Evolutionary conservation across 345 rosid species (phyloP), one percentile per base, ranked within the genome.

Genomic region (Eucalyptus tenuipes): DNA sequence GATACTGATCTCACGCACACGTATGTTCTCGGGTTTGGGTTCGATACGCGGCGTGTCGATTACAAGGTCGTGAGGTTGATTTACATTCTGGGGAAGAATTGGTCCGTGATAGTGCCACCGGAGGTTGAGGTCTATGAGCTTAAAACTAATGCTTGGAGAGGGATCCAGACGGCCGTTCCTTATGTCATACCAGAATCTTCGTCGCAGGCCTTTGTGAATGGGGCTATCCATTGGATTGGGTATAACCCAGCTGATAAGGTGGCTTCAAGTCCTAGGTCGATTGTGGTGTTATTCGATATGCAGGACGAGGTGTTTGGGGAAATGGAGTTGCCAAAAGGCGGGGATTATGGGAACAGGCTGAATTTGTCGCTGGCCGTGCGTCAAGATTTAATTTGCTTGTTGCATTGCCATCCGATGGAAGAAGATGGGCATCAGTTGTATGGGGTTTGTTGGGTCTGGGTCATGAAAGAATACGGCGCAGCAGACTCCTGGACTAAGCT

Each of bases 141-240:
- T 5, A 49, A 88, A 33, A 68, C 14, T 42, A 47, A 86, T 57
- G 86, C 84, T 11, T 93, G 93, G 95, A 90, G 91, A 79, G 85
- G 87, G n/a, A 87, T 89, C 24, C 85, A 27, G 4, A 49, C 42
- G 5, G 86, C 87, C 59, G 48, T 87, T 33, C 90, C 92, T 13
- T 89, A 89, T 82, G 52, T 86, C 2, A 87, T 91, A 3, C 82
- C 89, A 25, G 90, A 91, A n/a, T 49, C 87, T 45, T 91, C 91
- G 10, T 37, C 86, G 4, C 90, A 87, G 86, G 93, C 55, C 80
- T 89, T 87, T 79, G 50, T 91, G 22, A 75, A 90, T 48, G 91
- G 92, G 24, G 90, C 90, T 42, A 64, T 93, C 40, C 93, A 93
- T 86, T 93, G 95, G 94, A 88, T 93, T 85, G 94, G 92, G 29